phyloP scores from a whole-genome alignment of 164 flowering plant genomes.

The Sextonia rubra region DNA sequence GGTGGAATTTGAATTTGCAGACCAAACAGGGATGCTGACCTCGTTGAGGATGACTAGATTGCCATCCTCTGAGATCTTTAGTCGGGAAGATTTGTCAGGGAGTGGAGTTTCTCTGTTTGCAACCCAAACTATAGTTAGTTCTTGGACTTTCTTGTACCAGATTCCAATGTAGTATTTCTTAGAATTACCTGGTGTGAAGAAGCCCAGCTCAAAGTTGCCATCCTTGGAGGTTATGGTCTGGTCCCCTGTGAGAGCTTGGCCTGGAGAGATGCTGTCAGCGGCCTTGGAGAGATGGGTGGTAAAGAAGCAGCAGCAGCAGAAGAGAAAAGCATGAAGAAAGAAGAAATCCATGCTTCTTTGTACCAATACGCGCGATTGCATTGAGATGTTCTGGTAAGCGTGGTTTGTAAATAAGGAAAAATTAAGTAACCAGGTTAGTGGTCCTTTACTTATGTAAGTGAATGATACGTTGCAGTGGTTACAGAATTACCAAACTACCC shows the following conservation, averaged over 20 bases:
- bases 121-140: constrained; percentile 14
- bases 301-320: not conserved
- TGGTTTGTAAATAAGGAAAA: too few species aligned
- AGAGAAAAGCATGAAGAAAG: not conserved
- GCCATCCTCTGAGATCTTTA: constrained; percentile 18
- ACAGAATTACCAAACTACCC: too few species aligned
- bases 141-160: constrained; percentile 16
- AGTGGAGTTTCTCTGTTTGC: constrained; percentile 22
- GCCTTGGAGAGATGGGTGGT: not conserved
- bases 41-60: constrained; percentile 12
- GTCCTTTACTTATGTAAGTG: too few species aligned
- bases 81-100: not conserved
- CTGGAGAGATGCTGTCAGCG: constrained; percentile 9
- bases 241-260: constrained; percentile 13
- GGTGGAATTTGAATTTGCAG: constrained; percentile 6
- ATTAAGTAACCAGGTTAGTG: too few species aligned
- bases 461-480: too few species aligned
- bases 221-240: constrained; percentile 11
- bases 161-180: constrained; percentile 14
- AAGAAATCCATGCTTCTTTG: not conserved
- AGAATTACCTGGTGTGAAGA: constrained; percentile 16
- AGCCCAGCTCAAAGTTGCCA: constrained; percentile 13
- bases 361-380: not conserved
- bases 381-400: too few species aligned
- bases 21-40: constrained; percentile 9